phyloP scores from a whole-genome alignment of 345 rosid genomes.

The Eucalyptus leucophloia region DNA sequence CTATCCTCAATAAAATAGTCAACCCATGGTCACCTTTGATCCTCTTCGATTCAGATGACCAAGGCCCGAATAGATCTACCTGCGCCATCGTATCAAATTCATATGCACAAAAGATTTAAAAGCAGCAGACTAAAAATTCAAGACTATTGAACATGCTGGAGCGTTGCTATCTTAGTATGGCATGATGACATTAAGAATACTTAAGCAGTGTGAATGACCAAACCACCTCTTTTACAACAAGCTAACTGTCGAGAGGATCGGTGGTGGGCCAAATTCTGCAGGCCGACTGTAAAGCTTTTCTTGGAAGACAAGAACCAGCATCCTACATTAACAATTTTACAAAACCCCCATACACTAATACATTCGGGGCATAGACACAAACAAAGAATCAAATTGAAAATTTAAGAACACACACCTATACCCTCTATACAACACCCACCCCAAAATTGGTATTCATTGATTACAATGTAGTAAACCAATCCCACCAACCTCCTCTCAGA shows the following conservation, averaged over 20 bases:
- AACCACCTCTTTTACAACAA: neutral
- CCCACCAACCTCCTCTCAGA: conserved; percentile 1
- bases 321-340: neutral
- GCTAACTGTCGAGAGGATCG: neutral
- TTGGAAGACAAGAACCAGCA: neutral
- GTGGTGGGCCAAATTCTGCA: neutral
- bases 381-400: neutral
- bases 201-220: neutral
- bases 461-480: conserved; percentile 8
- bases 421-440: conserved; percentile 26
- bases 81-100: neutral
- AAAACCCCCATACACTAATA: neutral
- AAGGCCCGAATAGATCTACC: neutral
- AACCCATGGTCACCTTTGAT: neutral
- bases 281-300: neutral
- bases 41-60: neutral
- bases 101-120: neutral
- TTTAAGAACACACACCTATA: conserved; percentile 8
- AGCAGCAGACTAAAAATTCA: neutral
- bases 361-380: neutral
- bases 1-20: neutral
- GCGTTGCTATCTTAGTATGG: neutral
- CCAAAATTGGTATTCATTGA: conserved; percentile 23
- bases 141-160: neutral
- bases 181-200: neutral